Evolutionary conservation across 306 rosid species (phyloP), one percentile per base, ranked within the genome.

Genomic region (Acacia melanoxylon): DNA sequence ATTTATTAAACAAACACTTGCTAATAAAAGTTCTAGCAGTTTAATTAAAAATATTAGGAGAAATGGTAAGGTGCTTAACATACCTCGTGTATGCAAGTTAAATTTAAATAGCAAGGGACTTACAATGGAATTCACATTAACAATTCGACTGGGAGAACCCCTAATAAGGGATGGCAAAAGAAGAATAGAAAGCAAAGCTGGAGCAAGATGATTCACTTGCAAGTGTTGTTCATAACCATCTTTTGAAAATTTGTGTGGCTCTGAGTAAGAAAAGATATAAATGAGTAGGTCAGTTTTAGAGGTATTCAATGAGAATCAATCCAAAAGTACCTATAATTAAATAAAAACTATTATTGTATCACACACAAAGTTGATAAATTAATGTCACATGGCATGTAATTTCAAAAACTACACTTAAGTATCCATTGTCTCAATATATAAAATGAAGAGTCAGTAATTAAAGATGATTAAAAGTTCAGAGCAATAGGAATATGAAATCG

Each of bases 201-300:
- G 98, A 74, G 94, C 99, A 65, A 96, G 91, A 86, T 96, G 99
- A 85, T 96, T 96, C 81, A 96, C 99, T 93, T 96, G 99, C 91
- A 93, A 80, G 91, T 96, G 99, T 84, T 92, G 92, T 87, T 96
- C 99, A 61, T 93, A 92, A 68, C 97, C 97, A 78, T 93, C 98
- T 89, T 90, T 92, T 17, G 99, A 96, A 89, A 93, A 85, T 56
- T 79, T 92, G 75, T 92, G 99, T 8, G 94, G 94, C 88, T 96
- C 99, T 96, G 88, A 76, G 86, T 63, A 78, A 72, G 80, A 81
- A 70, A 65, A 77, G 81, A 83, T 76, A 49, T 49, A 62, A 35
- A 76, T 13, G 56, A 17, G 61, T 33, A 71, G 51, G 52, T 84
- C 29, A 78, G 81, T 74, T 52, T 84, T 59, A 29, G 73, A 42